A percentile compares a stretch with the other conserved stretches of the same genome.
Evolutionary conservation across 305 asterid genomes (phyloP).

Genomic region (Fraxinus angustifolia): DNA sequence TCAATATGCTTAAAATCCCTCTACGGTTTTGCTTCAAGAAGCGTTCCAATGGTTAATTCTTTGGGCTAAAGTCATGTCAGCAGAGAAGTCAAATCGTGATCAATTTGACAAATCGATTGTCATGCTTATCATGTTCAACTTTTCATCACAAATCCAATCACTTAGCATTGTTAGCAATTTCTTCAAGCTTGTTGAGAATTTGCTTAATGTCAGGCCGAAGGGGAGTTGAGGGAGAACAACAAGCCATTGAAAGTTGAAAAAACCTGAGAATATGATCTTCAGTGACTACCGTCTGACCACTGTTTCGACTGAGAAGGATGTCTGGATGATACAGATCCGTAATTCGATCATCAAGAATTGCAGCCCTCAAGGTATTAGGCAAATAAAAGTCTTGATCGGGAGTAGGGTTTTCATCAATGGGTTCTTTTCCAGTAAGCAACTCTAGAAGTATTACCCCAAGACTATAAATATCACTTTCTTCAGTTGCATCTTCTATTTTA

Average conservation of each 20-base stretch:
- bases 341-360: constrained; percentile 61
- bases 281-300: constrained; percentile 22
- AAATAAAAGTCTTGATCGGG: constrained; percentile 54
- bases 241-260: constrained; percentile 79
- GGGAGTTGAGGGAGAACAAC: constrained; percentile 72
- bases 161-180: constrained; percentile 45
- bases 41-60: not conserved
- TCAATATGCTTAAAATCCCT: not conserved
- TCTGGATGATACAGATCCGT: constrained; percentile 42
- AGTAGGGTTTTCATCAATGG: constrained; percentile 37
- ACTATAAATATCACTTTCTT: constrained; percentile 69
- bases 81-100: constrained; percentile 13
- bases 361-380: constrained; percentile 48
- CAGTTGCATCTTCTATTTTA: constrained; percentile 65
- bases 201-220: constrained; percentile 67
- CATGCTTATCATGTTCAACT: not conserved
- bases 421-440: constrained; percentile 64
- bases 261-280: constrained; percentile 42
- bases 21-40: not conserved
- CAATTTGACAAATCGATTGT: not conserved
- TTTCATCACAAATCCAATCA: constrained; percentile 12
- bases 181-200: constrained; percentile 64
- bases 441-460: constrained; percentile 74
- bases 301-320: constrained; percentile 39
- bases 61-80: constrained; percentile 11